Conservation (phyloP, 768 basidiomycete species). For the Psilocybe azurescens region DNA sequence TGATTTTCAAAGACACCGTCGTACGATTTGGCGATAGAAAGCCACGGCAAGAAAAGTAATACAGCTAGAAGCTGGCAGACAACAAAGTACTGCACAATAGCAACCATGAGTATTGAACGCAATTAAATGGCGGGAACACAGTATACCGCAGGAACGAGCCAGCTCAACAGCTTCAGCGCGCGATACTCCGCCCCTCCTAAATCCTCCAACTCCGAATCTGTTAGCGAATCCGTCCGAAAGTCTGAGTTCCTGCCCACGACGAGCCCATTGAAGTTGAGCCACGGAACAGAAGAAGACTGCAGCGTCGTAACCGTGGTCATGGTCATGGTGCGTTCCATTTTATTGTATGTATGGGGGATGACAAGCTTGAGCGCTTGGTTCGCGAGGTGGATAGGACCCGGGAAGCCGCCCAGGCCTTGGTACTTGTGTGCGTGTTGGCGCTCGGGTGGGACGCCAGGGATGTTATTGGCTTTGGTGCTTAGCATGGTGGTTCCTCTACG, state of each 20-base stretch:
- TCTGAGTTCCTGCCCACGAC: slow-evolving; percentile 65
- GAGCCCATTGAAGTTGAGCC: slow-evolving; percentile 47
- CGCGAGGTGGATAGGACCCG: slow-evolving; percentile 46
- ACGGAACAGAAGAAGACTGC: slow-evolving; percentile 35
- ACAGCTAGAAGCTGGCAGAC: slow-evolving; percentile 59
- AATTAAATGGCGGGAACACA: not conserved
- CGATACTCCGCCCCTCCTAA: slow-evolving; percentile 81
- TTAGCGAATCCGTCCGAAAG: slow-evolving; percentile 57
- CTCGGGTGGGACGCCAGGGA: slow-evolving; percentile 14
- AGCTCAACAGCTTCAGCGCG: slow-evolving; percentile 59
- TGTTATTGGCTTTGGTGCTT: slow-evolving; percentile 17
- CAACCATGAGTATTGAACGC: slow-evolving; percentile 18
- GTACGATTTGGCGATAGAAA: slow-evolving; percentile 48
- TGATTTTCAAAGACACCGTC: slow-evolving; percentile 56
- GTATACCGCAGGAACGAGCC: slow-evolving; percentile 48
- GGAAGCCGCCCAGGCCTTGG: slow-evolving; percentile 51
- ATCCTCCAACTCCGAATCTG: slow-evolving; percentile 71
- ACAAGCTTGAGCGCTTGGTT: slow-evolving; percentile 39
- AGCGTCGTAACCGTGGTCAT: slow-evolving; percentile 52
- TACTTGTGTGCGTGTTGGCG: slow-evolving; percentile 34
- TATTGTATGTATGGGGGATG: slow-evolving; percentile 46
- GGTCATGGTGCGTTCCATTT: slow-evolving; percentile 55
- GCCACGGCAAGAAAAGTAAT: slow-evolving; percentile 66
- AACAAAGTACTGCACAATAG: slow-evolving; percentile 63
- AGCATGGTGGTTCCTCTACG: slow-evolving; percentile 40